Evolutionary conservation across 345 rosid genomes (phyloP).

Genomic region (Psidium friedrichsthalianum): DNA sequence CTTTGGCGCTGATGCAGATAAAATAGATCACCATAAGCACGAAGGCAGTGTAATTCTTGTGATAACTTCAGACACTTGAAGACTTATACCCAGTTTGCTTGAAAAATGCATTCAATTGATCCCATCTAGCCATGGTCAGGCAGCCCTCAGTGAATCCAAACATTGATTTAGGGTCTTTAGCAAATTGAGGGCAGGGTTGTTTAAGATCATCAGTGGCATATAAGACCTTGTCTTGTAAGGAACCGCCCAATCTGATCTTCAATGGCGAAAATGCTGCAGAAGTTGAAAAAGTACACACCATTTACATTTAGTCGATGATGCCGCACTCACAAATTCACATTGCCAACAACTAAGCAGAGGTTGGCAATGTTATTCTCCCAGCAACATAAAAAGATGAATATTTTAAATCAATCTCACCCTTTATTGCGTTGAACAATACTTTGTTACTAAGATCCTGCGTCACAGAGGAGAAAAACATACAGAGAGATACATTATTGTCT

Average conservation of each 20-base stretch:
- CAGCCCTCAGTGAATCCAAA: slow-evolving; percentile 57
- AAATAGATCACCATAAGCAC: not conserved
- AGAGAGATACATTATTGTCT: not conserved
- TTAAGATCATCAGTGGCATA: slow-evolving; percentile 28
- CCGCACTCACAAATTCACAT: not conserved
- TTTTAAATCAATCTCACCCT: slow-evolving; percentile 18
- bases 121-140: slow-evolving; percentile 58
- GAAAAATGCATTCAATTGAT: slow-evolving; percentile 47
- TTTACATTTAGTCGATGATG: not conserved
- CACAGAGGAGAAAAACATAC: slow-evolving; percentile 4
- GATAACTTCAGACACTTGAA: not conserved
- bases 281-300: not conserved
- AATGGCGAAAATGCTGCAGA: slow-evolving; percentile 50
- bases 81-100: slow-evolving; percentile 35
- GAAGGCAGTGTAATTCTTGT: not conserved
- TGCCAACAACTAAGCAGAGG: not conserved
- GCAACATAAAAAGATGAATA: not conserved
- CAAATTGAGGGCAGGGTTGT: slow-evolving; percentile 28
- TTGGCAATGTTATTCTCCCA: not conserved
- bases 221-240: slow-evolving; percentile 59
- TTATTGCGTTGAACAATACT: slow-evolving; percentile 40
- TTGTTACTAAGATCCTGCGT: slow-evolving; percentile 38
- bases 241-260: slow-evolving; percentile 60
- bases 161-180: slow-evolving; percentile 23
- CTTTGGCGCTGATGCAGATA: slow-evolving; percentile 39